A percentile compares a stretch with the other conserved stretches of the same genome.
Conservation (phyloP, 108 stramenopile genomes). For the Seminavis robusta region DNA sequence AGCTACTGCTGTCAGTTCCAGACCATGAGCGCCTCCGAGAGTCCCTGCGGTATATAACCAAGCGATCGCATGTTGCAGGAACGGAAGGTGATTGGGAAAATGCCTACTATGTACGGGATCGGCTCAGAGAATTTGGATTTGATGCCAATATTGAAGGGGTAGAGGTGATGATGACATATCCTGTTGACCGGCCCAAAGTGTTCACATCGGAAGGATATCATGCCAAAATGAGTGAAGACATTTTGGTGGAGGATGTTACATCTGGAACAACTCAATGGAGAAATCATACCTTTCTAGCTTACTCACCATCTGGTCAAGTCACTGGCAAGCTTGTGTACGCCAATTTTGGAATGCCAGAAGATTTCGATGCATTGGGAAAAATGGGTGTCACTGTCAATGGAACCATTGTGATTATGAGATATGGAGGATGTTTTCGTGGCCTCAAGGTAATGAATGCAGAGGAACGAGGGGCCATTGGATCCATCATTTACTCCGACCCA, state of each 20-base stretch:
- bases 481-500: slow-evolving; percentile 61
- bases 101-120: slow-evolving; percentile 48
- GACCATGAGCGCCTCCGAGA: not conserved
- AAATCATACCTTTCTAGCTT: slow-evolving; percentile 64
- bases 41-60: slow-evolving; percentile 18
- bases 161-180: no score
- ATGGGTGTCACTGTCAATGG: slow-evolving; percentile 36
- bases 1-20: slow-evolving; percentile 12
- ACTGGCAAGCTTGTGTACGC: slow-evolving; percentile 46
- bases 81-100: slow-evolving; percentile 51
- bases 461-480: slow-evolving; percentile 40
- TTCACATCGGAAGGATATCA: no score
- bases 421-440: slow-evolving; percentile 70
- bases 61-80: slow-evolving; percentile 53
- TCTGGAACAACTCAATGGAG: slow-evolving; percentile 52
- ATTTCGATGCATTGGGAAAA: slow-evolving; percentile 48
- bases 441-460: slow-evolving; percentile 72
- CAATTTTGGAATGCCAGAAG: slow-evolving; percentile 67
- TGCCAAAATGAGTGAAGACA: slow-evolving; percentile 43
- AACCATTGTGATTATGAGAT: slow-evolving; percentile 55
- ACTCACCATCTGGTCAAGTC: slow-evolving; percentile 49
- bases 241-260: slow-evolving; percentile 39
- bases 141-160: no score
- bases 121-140: no score
- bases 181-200: no score